Conservation (phyloP, 2,329 filamentous ascomycete genomes). For the Paracoccidioides brasiliensis region DNA sequence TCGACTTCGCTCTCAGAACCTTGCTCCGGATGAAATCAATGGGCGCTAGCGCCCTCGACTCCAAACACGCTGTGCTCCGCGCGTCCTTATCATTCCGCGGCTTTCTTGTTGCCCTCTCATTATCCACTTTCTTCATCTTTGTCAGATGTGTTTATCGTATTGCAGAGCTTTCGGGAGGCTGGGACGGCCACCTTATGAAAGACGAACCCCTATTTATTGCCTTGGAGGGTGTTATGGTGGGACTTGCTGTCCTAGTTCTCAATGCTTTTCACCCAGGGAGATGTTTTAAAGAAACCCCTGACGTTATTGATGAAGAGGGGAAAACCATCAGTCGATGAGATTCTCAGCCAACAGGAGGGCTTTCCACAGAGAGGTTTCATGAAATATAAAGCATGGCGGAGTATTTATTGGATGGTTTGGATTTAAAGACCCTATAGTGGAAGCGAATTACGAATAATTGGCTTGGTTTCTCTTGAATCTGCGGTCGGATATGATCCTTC, state of each 20-base stretch:
- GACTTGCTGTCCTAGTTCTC: slow-evolving; percentile 32
- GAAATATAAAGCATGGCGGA: no score
- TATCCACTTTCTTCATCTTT: slow-evolving; percentile 35
- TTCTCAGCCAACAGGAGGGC: background rate
- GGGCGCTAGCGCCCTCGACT: slow-evolving; percentile 5
- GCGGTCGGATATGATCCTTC: no score
- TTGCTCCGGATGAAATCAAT: slow-evolving; percentile 7
- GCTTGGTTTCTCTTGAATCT: no score
- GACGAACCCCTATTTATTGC: slow-evolving; percentile 40
- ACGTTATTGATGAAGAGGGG: slow-evolving; percentile 3
- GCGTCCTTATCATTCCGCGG: slow-evolving; percentile 28
- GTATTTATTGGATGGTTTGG: no score
- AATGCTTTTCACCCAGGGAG: slow-evolving; percentile 37
- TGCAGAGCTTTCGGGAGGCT: slow-evolving; percentile 38
- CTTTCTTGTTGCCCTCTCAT: slow-evolving; percentile 24
- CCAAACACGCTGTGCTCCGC: slow-evolving; percentile 13
- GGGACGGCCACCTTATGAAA: slow-evolving; percentile 35
- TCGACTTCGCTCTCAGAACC: slow-evolving; percentile 35
- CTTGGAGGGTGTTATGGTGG: slow-evolving; percentile 43
- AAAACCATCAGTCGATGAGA: background rate
- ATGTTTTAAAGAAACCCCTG: slow-evolving; percentile 7
- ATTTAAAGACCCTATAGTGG: no score
- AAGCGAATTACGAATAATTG: no score
- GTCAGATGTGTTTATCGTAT: slow-evolving; percentile 39
- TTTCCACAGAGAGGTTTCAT: no score